Evolutionary conservation across 805 yeast genomes (phyloP).

Genomic region (Nakazawaea holstii): DNA sequence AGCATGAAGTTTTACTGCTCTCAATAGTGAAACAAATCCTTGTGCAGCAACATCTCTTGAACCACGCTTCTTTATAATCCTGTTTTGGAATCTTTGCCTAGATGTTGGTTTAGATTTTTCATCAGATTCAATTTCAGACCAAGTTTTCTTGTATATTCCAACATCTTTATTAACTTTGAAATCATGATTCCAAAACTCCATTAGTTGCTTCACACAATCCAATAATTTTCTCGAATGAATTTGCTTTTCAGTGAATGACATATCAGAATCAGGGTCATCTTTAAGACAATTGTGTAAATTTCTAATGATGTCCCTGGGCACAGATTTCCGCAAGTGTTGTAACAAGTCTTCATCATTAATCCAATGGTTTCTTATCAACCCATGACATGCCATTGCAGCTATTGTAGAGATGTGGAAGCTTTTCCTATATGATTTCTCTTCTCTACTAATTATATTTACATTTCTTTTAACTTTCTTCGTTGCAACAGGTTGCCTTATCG

Average conservation of each 20-base stretch:
- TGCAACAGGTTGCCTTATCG: slow-evolving; percentile 14
- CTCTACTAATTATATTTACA: slow-evolving; percentile 37
- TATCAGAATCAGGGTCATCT: slow-evolving; percentile 5
- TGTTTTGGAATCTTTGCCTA: slow-evolving; percentile 32
- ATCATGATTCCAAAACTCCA: slow-evolving; percentile 54
- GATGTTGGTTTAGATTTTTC: not conserved
- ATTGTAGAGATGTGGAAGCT: slow-evolving; percentile 55
- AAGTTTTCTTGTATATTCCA: slow-evolving; percentile 33
- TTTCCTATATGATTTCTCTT: slow-evolving; percentile 50
- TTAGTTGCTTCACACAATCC: slow-evolving; percentile 68
- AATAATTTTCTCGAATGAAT: slow-evolving; percentile 62
- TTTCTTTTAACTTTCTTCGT: slow-evolving; percentile 18
- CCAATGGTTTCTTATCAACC: slow-evolving; percentile 69
- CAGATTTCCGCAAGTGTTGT: slow-evolving; percentile 31
- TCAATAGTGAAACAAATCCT: slow-evolving; percentile 73
- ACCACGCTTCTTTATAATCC: slow-evolving; percentile 47
- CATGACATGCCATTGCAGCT: slow-evolving; percentile 59
- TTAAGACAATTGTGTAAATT: slow-evolving; percentile 32
- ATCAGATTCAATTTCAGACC: slow-evolving; percentile 39
- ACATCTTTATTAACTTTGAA: slow-evolving; percentile 41
- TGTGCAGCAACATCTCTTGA: slow-evolving; percentile 78
- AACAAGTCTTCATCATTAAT: slow-evolving; percentile 45
- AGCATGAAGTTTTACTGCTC: slow-evolving; percentile 67
- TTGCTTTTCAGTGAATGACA: slow-evolving; percentile 12
- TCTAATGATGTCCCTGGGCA: slow-evolving; percentile 41